Conservation (phyloP, 1,139 yeast species). For the Neolecta irregularis region DNA sequence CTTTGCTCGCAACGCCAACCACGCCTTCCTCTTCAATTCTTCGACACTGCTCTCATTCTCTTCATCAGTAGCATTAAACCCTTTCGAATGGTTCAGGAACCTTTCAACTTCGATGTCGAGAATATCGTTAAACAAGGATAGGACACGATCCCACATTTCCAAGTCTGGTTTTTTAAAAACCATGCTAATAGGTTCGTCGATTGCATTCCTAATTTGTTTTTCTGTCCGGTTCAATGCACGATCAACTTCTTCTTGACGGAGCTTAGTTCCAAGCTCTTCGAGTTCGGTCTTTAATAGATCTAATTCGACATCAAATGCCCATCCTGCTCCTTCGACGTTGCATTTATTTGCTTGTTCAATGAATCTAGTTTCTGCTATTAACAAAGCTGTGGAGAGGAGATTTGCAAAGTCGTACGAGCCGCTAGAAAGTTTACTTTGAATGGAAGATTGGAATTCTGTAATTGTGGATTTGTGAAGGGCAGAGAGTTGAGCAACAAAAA, state of each 20-base stretch:
- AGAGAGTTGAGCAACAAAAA: constrained; percentile 32
- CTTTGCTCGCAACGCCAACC: constrained; percentile 47
- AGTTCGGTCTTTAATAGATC: constrained; percentile 21
- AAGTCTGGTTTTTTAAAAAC: constrained; percentile 30
- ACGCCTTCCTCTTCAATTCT: constrained; percentile 39
- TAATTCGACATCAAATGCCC: constrained; percentile 22
- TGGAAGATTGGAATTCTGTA: constrained; percentile 18
- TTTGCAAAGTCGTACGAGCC: neutral
- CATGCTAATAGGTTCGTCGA: constrained; percentile 16
- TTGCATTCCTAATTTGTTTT: constrained; percentile 19
- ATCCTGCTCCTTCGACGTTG: constrained; percentile 19
- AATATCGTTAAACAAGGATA: constrained; percentile 33
- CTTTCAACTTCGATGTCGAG: constrained; percentile 24
- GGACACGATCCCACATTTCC: constrained; percentile 48
- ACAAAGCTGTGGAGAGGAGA: neutral
- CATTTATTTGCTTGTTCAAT: constrained; percentile 19
- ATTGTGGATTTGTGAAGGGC: constrained; percentile 25
- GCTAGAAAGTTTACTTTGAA: constrained; percentile 18
- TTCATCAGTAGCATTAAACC: constrained; percentile 36
- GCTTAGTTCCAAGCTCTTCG: constrained; percentile 24
- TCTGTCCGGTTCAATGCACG: constrained; percentile 23
- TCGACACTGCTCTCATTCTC: constrained; percentile 31
- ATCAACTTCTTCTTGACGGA: constrained; percentile 34
- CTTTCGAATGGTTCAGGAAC: constrained; percentile 17
- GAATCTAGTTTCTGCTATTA: constrained; percentile 17